Base-by-base conservation (phyloP, 129 eudicot genomes). In the Flaveria robusta region DNA sequence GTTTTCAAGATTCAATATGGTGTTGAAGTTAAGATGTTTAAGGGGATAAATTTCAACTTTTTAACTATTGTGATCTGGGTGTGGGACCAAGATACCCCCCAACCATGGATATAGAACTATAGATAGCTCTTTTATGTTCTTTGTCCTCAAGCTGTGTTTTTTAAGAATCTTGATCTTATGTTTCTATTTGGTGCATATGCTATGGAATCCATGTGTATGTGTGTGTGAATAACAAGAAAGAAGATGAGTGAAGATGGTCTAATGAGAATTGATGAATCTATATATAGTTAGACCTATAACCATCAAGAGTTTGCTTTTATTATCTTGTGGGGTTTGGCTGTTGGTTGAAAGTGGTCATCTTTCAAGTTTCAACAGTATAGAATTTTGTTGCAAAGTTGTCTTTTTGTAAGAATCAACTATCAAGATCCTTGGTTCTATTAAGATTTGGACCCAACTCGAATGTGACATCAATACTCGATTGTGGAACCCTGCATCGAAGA, bases 301-400 rank as follows among this genome's bases (percentile, higher is more conserved):
- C 62, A 79, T 72, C 51, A 72, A 45, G 79, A 66, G 60, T 79
- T 37, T 41, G 79, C 73, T 79, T 65, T 63, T 63, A 63, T 71
- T 79, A 58, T 81, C 64, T 26, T 81, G 81, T 75, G 84, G 84
- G 84, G 84, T 71, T 81, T 39, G 72, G 39, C 47, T 27, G 73
- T 75, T 81, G 79, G 65, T 24, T 78, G 55, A 70, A 26, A 69
- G 66, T 47, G 82, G 52, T 59, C 22, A 54, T 77, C 63, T 74
- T 62, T 62, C 71, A 62, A 22, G 69, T 77, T 51, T 68, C 62
- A 72, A 71, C 69, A 52, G 70, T n/a, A 18, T 79, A 39, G 62
- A 26, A 1, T 55, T 49, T 56, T 74, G 70, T 68, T 68, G 65
- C 71, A 55, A 68, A 80, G 45, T 66, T 65, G 39, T 74, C 43